phyloP scores from a whole-genome alignment of 257 asterid species.

The Nicotiana noctiflora region DNA sequence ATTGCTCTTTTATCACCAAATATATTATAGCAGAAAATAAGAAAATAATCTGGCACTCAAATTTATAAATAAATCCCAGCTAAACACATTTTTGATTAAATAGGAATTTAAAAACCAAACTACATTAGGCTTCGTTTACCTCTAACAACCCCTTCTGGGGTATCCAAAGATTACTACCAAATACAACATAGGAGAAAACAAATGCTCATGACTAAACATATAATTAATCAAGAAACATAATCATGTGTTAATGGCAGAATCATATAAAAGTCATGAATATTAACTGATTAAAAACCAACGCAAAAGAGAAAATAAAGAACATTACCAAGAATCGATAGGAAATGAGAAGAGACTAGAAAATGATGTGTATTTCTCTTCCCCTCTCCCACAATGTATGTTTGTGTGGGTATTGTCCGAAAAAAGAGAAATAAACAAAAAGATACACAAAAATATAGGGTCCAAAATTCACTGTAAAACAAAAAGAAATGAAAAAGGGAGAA shows the following conservation, averaged over 20 bases:
- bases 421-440: neutral
- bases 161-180: neutral
- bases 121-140: neutral
- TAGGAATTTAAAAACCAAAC: neutral
- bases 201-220: neutral
- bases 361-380: neutral
- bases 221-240: neutral
- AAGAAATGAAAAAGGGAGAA: neutral
- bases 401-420: neutral
- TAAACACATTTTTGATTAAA: neutral
- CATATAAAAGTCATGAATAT: neutral
- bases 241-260: neutral
- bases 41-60: neutral
- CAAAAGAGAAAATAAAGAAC: neutral
- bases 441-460: slow-evolving; percentile 1
- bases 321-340: neutral
- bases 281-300: neutral
- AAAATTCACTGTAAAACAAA: slow-evolving; percentile 8
- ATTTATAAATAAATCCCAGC: neutral
- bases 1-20: neutral
- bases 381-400: neutral
- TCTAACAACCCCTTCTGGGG: neutral
- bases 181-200: neutral
- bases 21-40: neutral
- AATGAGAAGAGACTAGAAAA: neutral